Base-by-base conservation (phyloP, 805 yeast genomes). In the Torulaspora maleeae region DNA sequence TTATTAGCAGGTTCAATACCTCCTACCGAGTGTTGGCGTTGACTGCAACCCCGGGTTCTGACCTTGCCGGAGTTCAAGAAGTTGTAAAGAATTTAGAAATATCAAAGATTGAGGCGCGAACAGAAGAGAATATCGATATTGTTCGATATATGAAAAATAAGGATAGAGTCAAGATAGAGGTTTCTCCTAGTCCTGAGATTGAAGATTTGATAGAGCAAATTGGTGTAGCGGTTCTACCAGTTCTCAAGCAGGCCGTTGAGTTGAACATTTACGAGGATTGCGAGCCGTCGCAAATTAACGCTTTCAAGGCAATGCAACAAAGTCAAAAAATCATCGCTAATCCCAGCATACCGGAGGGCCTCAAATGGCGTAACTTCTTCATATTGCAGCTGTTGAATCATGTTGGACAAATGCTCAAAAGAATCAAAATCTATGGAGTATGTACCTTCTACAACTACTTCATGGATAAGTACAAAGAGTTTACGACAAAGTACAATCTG, bases 21-120 rank as follows among this genome's bases (percentile, higher is more conserved):
- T 78, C 86, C 1, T 83, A 80, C 53, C 71, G 99, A 36, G 71
- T 90, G 0, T 64, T 93, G 41, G 98, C 96, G 0, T 70, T 93
- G 50, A 89, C 98, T 0, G 99, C 99, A 1, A 93, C 99, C 0
- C 99, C 99, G 0, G 93, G 96, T 0, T 73, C 95, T 0, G 83
- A 83, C 48, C 76, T 87, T 1, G 95, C 86, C 47, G 86, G 91
- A 2, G 95, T 95, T 0, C 97, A 95, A 63, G 83, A 79, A 38
- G 83, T 93, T 22, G 80, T 93, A 1, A 75, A 78, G 45, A 87
- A 86, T 55, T 67, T 93, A 48, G 66, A 67, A 22, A 85, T 93
- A 1, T 82, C 96, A 0, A 74, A 74, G 44, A 80, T 89, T 35
- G 97, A 91, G 61, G 79, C 90, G 16, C 71, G 98, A 48, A 85